Evolutionary conservation across 169 alveolate species (phyloP).

Genomic region (Plasmodium gonderi): DNA sequence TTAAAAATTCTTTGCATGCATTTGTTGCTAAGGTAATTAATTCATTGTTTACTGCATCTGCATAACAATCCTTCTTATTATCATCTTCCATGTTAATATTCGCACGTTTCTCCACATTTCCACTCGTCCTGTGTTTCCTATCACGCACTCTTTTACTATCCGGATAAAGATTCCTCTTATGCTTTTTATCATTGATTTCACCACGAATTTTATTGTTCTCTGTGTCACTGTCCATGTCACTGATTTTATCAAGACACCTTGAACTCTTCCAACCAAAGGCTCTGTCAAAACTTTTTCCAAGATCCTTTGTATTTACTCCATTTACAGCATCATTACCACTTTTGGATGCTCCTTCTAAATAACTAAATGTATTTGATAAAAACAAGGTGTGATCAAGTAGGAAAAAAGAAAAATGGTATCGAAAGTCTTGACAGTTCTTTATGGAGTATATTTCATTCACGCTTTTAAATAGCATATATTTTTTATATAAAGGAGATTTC

Average conservation of each 20-base stretch:
- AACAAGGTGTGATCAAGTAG: constrained; percentile 61
- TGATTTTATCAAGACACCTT: no score
- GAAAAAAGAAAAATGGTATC: constrained; percentile 65
- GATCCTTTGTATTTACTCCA: no score
- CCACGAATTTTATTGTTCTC: no score
- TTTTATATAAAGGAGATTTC: constrained; percentile 63
- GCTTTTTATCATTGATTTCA: neutral
- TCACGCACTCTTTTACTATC: neutral
- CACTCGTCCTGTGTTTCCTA: no score
- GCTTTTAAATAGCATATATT: constrained; percentile 62
- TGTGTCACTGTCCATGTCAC: no score
- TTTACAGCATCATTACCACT: neutral
- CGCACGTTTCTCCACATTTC: neutral
- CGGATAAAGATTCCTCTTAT: neutral
- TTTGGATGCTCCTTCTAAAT: constrained; percentile 42
- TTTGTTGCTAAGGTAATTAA: constrained; percentile 56
- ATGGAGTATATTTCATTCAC: constrained; percentile 48
- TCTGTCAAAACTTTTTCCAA: no score
- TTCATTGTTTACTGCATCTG: constrained; percentile 43
- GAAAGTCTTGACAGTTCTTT: constrained; percentile 50
- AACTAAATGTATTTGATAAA: constrained; percentile 55
- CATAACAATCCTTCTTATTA: constrained; percentile 20
- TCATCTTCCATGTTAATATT: neutral
- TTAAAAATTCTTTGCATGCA: constrained; percentile 75
- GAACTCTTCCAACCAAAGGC: no score